Percentiles rank a stretch among this genome's conserved stretches.
phyloP scores from a whole-genome alignment of 2,329 filamentous ascomycete genomes.

The Claviceps capensis region DNA sequence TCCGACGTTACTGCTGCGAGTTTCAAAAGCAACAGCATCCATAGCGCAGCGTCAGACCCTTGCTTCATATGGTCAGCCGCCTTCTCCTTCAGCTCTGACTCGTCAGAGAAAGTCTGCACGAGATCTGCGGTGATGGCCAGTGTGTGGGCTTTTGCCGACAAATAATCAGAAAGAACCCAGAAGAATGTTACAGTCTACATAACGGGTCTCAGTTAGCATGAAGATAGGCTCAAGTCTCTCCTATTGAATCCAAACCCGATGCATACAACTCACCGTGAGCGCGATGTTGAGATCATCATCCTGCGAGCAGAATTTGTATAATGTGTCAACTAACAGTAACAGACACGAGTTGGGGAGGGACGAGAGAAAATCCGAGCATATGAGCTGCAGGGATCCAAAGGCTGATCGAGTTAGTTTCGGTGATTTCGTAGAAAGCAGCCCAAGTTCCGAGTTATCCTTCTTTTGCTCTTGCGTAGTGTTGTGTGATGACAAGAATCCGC shows the following conservation, averaged over 20 bases:
- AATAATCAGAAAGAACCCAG: slow-evolving; percentile 86
- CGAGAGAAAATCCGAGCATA: slow-evolving; percentile 86
- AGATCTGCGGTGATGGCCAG: slow-evolving; percentile 45
- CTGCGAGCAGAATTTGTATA: slow-evolving; percentile 82
- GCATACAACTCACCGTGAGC: slow-evolving; percentile 50
- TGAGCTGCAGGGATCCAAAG: slow-evolving; percentile 79
- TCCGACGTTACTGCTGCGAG: slow-evolving; percentile 60
- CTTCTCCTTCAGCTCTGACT: slow-evolving; percentile 38
- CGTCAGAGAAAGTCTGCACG: slow-evolving; percentile 32
- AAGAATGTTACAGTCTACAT: slow-evolving; percentile 77
- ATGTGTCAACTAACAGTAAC: slow-evolving; percentile 67
- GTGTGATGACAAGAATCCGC: slow-evolving; percentile 50
- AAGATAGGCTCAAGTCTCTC: too few species aligned
- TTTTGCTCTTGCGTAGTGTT: slow-evolving; percentile 18
- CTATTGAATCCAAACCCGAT: neutral
- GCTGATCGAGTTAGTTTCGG: slow-evolving; percentile 69
- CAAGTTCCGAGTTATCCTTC: slow-evolving; percentile 14
- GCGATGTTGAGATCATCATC: slow-evolving; percentile 90
- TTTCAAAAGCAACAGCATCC: slow-evolving; percentile 62
- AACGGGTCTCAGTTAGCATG: neutral
- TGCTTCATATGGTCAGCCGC: slow-evolving; percentile 45
- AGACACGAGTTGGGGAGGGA: slow-evolving; percentile 59
- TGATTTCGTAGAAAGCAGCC: slow-evolving; percentile 41
- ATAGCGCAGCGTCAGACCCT: slow-evolving; percentile 57
- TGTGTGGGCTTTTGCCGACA: slow-evolving; percentile 46